Conservation (phyloP, 495 filamentous ascomycete species). For the Penicillium riverlandense region DNA sequence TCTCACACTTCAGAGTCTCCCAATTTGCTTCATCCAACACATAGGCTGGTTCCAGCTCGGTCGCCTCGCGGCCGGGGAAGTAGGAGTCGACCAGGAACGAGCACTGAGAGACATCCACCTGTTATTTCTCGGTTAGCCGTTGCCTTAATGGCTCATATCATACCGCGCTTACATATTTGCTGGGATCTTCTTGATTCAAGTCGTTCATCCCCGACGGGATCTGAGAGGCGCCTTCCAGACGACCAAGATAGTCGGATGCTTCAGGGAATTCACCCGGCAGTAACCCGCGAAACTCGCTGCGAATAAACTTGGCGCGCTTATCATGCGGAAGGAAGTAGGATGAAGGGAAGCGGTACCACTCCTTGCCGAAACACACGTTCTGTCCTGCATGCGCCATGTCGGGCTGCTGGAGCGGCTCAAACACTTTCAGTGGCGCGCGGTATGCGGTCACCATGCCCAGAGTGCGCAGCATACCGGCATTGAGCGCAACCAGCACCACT, state of each 20-base stretch:
- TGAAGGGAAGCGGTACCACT: constrained; percentile 97
- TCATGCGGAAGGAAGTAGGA: constrained; percentile 79
- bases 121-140: constrained; percentile 8
- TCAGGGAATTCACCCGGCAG: constrained; percentile 87
- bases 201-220: constrained; percentile 87
- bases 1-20: constrained; percentile 64
- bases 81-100: constrained; percentile 83
- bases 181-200: constrained; percentile 74
- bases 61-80: constrained; percentile 50
- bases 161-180: constrained; percentile 66
- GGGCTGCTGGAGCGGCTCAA: constrained; percentile 46
- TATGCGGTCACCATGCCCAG: constrained; percentile 82
- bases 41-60: constrained; percentile 68
- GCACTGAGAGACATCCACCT: constrained; percentile 67
- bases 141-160: too few relatives aligned
- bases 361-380: constrained; percentile 84
- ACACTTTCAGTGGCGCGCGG: constrained; percentile 74
- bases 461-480: constrained; percentile 61
- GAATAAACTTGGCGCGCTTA: constrained; percentile 79
- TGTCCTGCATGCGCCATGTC: constrained; percentile 49
- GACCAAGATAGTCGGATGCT: constrained; percentile 48
- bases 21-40: constrained; percentile 60
- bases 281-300: constrained; percentile 81
- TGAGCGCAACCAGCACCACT: constrained; percentile 49
- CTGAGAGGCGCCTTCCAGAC: constrained; percentile 73